phyloP scores from a whole-genome alignment of 176 grass and related monocot species.

The Phragmites australis region DNA sequence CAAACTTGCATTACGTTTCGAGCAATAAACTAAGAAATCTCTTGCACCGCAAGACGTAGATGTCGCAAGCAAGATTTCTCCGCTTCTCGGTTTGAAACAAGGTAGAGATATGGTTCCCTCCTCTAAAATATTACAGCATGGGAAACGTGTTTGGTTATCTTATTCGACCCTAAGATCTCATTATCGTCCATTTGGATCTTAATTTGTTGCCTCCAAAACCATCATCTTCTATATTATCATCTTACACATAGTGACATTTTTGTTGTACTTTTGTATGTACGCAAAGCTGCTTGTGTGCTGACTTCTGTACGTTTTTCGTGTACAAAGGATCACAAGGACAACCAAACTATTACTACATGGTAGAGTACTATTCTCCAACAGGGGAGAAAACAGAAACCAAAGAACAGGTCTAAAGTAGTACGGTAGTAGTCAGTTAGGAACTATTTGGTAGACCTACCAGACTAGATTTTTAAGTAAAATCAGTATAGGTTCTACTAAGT shows the following conservation, averaged over 20 bases:
- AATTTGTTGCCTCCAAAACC: slow-evolving; percentile 7
- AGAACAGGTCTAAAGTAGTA: too few relatives aligned
- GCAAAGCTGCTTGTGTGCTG: neutral
- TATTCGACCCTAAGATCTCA: neutral
- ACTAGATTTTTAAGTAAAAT: too few relatives aligned
- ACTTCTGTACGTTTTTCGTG: neutral
- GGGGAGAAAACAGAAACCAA: neutral
- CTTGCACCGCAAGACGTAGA: neutral
- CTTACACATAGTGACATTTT: neutral
- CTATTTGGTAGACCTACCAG: too few relatives aligned
- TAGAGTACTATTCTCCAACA: neutral
- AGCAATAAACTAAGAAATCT: neutral
- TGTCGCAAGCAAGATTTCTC: neutral
- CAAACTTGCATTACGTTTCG: neutral
- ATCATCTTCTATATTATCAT: neutral
- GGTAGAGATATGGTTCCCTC: neutral
- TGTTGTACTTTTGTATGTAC: neutral
- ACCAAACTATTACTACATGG: neutral
- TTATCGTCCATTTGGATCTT: neutral
- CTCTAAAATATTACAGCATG: neutral
- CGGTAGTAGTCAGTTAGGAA: too few relatives aligned
- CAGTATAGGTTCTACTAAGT: too few relatives aligned
- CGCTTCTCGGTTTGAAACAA: neutral
- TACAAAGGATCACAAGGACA: neutral
- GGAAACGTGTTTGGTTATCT: slow-evolving; percentile 24